Percentiles rank a stretch among this genome's conserved stretches.
Evolutionary conservation across 2,329 filamentous ascomycete genomes (phyloP).

Genomic region (Hymenoscyphus salicellus): DNA sequence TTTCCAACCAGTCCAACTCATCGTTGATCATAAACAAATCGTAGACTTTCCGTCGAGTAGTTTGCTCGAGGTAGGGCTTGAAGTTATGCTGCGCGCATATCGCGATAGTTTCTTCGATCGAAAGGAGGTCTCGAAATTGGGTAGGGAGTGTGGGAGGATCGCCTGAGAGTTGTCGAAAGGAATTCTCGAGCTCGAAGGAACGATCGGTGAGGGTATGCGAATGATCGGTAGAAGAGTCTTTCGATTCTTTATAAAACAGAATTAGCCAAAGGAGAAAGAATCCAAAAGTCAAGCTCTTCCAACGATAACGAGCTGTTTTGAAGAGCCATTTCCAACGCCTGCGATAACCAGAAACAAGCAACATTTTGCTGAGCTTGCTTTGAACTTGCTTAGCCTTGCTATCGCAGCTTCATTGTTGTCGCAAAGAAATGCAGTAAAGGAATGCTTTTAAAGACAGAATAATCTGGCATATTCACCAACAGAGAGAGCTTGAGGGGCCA

Average conservation of each 20-base stretch:
- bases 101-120: constrained; percentile 9
- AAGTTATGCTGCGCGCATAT: constrained; percentile 22
- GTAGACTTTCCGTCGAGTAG: constrained; percentile 49
- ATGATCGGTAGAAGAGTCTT: constrained; percentile 15
- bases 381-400: not conserved
- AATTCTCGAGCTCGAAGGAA: constrained; percentile 18
- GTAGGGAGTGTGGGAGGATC: not conserved
- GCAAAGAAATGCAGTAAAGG: not conserved
- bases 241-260: constrained; percentile 13
- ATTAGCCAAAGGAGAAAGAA: constrained; percentile 14
- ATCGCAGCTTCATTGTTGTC: constrained; percentile 2
- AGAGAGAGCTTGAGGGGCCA: not conserved
- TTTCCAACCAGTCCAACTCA: constrained; percentile 65
- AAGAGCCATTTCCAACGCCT: constrained; percentile 11
- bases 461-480: not conserved
- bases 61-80: constrained; percentile 10
- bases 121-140: constrained; percentile 12
- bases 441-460: no score
- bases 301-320: constrained; percentile 8
- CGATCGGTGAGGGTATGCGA: constrained; percentile 17
- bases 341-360: constrained; percentile 8
- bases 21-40: constrained; percentile 62
- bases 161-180: not conserved
- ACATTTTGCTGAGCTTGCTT: constrained; percentile 7
- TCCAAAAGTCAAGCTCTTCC: constrained; percentile 12